Evolutionary conservation across 192 early-diverging fungal species (phyloP).

Genomic region (Rhizoclosmatium sp.): DNA sequence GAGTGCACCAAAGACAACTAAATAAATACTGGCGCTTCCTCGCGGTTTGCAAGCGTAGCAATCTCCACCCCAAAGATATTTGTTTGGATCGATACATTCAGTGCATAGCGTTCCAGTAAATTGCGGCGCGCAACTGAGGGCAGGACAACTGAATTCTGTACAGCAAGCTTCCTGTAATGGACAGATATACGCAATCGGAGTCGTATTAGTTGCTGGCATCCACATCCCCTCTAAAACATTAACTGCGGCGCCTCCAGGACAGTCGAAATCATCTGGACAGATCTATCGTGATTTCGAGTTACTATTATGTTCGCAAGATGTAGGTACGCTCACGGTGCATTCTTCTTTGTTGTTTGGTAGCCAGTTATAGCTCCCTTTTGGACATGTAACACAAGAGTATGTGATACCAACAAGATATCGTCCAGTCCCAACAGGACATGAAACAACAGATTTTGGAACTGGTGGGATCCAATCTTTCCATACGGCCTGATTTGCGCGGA

Average conservation of each 20-base stretch:
- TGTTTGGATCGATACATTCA: conserved; percentile 17
- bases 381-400: conserved; percentile 11
- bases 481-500: not conserved
- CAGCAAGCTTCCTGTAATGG: conserved; percentile 23
- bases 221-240: conserved; percentile 6
- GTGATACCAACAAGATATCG: not conserved
- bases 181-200: conserved; percentile 26
- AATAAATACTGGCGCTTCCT: not conserved
- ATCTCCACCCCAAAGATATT: conserved; percentile 3
- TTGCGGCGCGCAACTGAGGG: not conserved
- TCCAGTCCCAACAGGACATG: conserved; percentile 20
- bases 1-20: conserved; percentile 15
- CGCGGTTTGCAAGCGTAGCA: not conserved
- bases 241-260: conserved; percentile 22
- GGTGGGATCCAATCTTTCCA: conserved; percentile 23
- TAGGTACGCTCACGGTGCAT: too few species aligned
- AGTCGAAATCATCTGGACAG: conserved; percentile 10
- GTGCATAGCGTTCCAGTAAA: conserved; percentile 34
- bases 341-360: too few species aligned
- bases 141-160: conserved; percentile 4
- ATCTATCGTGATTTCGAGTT: not conserved
- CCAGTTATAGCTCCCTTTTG: conserved; percentile 19
- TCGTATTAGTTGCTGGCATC: not conserved
- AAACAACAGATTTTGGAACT: conserved; percentile 12
- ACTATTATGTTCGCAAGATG: too few species aligned